These are phyloP conservation scores for Aspergillus floridensis DNA, from an alignment of 2,329 filamentous ascomycete species.

Conservation along the genomic window DNA sequence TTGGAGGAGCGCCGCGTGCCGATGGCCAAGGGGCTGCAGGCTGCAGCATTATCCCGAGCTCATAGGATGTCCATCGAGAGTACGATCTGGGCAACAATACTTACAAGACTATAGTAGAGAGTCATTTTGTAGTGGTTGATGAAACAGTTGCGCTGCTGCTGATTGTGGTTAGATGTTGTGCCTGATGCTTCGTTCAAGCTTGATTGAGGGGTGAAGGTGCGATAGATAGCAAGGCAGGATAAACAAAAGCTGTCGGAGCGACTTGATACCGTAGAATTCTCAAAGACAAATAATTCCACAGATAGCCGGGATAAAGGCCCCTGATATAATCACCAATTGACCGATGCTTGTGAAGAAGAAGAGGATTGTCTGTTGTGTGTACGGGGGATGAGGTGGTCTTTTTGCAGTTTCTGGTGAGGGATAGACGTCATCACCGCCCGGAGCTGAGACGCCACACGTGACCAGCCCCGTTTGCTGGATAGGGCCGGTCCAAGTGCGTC, in stretches of 20 bases:
- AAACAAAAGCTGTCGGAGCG: conserved; percentile 16
- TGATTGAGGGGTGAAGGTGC: conserved; percentile 3
- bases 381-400: conserved; percentile 71
- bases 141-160: not conserved
- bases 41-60: conserved; percentile 20
- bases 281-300: not conserved
- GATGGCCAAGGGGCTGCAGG: conserved; percentile 11
- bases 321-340: not conserved
- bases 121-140: conserved; percentile 53
- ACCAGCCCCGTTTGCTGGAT: not conserved
- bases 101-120: conserved; percentile 66
- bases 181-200: not conserved
- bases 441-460: conserved; percentile 19
- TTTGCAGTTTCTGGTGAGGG: conserved; percentile 24
- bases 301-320: not conserved
- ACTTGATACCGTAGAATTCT: not conserved
- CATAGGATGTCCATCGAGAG: not conserved
- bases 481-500: not conserved
- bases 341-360: not conserved
- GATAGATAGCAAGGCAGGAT: conserved; percentile 12
- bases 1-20: not conserved
- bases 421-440: conserved; percentile 34
- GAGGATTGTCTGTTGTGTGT: not conserved
- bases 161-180: not conserved
- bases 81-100: conserved; percentile 25